A percentile compares a stretch with the other conserved stretches of the same genome.
These are phyloP conservation scores for Podospora tetraspora DNA, from an alignment of 495 filamentous ascomycete species.

Conservation along the genomic window DNA sequence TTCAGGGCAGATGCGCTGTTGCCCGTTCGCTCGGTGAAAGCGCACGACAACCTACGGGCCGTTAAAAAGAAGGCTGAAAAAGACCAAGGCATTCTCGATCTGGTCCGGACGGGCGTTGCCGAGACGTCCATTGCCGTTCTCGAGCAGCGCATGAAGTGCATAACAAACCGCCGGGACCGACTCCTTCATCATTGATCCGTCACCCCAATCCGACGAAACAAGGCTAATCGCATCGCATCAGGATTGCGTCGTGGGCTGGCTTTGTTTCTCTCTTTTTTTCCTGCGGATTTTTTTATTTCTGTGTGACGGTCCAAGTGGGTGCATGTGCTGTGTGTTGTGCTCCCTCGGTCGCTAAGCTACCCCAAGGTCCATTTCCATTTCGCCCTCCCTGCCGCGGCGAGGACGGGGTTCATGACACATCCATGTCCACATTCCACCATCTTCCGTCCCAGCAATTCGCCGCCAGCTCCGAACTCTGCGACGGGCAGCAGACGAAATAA, in stretches of 20 bases:
- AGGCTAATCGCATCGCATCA: not conserved
- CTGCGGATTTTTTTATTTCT: no score
- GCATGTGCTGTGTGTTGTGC: not conserved
- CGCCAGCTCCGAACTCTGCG: not conserved
- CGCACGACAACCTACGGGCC: not conserved
- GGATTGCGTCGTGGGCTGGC: not conserved
- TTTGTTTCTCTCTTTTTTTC: not conserved
- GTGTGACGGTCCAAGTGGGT: not conserved
- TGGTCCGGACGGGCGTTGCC: not conserved
- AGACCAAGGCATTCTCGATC: not conserved
- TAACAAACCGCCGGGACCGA: not conserved
- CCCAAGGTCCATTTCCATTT: not conserved
- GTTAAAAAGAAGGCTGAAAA: not conserved
- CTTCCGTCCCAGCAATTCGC: not conserved
- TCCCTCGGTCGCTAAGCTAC: not conserved
- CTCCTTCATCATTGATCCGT: not conserved
- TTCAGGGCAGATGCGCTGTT: not conserved
- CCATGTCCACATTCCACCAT: not conserved
- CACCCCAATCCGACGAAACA: not conserved
- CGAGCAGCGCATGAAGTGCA: not conserved
- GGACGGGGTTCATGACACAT: not conserved
- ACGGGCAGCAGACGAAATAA: not conserved
- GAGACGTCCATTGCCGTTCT: not conserved
- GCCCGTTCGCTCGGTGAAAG: not conserved
- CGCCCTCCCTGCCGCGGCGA: not conserved